Conservation (phyloP, 2,329 filamentous ascomycete genomes). For the Fusarium subglutinans region DNA sequence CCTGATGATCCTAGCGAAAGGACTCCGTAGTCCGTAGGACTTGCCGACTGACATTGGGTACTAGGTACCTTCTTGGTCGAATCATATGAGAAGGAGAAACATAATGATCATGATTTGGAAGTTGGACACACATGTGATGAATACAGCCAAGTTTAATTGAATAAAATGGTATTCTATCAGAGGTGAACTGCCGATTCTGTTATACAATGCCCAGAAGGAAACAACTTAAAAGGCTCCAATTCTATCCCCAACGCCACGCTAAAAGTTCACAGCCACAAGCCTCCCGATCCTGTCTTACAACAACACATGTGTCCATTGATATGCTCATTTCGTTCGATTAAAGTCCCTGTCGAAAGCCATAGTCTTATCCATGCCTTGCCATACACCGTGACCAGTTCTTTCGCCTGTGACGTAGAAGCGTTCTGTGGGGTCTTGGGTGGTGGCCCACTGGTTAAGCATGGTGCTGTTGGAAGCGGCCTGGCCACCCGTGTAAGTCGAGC, state of each 20-base stretch:
- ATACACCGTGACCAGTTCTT: slow-evolving; percentile 15
- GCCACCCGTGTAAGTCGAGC: slow-evolving; percentile 29
- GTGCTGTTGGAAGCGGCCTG: not conserved
- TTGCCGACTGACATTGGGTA: not conserved
- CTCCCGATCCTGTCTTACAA: not conserved
- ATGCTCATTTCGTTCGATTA: not conserved
- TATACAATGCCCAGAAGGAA: slow-evolving; percentile 14
- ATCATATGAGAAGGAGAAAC: not conserved
- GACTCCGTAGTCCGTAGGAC: not conserved
- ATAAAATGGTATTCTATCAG: not conserved
- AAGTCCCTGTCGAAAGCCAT: slow-evolving; percentile 22
- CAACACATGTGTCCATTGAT: not conserved
- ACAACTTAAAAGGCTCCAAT: not conserved
- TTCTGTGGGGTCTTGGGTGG: slow-evolving; percentile 14
- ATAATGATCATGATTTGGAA: accelerated
- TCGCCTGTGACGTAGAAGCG: slow-evolving; percentile 24
- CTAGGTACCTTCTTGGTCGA: not conserved
- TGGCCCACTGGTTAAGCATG: slow-evolving; percentile 20
- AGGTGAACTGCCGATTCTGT: not conserved
- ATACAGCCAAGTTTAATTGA: not conserved
- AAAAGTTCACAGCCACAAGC: slow-evolving; percentile 15
- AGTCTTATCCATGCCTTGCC: slow-evolving; percentile 4
- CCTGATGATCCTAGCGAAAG: not conserved
- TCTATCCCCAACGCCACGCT: slow-evolving; percentile 29
- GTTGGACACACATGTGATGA: not conserved